Evolutionary conservation across 179 eudicot genomes (phyloP), one percentile per base, ranked within the genome.

Genomic region (Nepenthes alata): DNA sequence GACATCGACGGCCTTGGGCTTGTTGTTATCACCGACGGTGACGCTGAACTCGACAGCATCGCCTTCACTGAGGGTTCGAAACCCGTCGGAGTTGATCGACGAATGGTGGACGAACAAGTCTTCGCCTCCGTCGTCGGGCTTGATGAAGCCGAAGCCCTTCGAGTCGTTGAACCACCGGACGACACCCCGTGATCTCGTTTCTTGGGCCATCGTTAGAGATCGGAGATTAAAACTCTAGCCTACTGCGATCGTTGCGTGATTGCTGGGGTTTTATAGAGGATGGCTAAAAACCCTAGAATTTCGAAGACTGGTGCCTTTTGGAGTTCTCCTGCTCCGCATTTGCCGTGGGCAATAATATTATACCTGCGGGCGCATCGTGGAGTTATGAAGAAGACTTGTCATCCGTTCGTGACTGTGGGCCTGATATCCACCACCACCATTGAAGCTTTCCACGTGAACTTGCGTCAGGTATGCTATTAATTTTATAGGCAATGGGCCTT

Each of bases 61-160:
- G 38, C 84, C 83, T 10, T 67, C 74, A 0, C 45, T 39, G 6
- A 89, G 78, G 7, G 79, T 70, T 1, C 89, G 83, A 7, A 62
- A 86, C 35, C 95, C 89, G 1, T 81, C 91, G 5, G 87, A 77
- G 58, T 69, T 70, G 72, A 89, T 82, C 1, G 78, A 63, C 0
- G 85, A 72, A 2, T 79, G 84, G 6, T 86, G 96, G 37, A 89
- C 88, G 70, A 86, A 89, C 11, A 89, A 75, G 13, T 87, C 91
- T 11, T 77, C 82, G 35, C 71, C 79, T 34, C 76, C 79, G 2
- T 69, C 76, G 2, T 84, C 82, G 1, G 88, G 86, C 2, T 47
- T 57, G 74, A 89, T 86, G 77, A 89, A 89, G 0, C 96, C 96
- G 68, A 54, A 89, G 5, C 96, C 90, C 61, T 81, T 86, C 16